Conservation (phyloP, 345 rosid genomes). For the Camelina hispida region DNA sequence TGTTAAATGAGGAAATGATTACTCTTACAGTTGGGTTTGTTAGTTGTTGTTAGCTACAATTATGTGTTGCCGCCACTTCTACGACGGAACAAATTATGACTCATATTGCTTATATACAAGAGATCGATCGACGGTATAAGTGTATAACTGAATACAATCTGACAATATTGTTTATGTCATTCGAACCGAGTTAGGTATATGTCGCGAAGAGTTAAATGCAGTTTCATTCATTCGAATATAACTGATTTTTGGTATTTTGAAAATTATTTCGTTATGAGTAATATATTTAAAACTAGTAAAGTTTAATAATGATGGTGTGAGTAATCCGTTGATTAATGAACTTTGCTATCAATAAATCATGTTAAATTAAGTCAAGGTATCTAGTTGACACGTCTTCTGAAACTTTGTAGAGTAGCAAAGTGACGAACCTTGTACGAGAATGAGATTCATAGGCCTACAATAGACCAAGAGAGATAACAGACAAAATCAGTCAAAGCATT, state of each 20-base stretch:
- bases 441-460: conserved; percentile 2
- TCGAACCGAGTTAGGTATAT: not conserved
- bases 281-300: not conserved
- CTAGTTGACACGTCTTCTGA: conserved; percentile 11
- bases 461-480: conserved; percentile 20
- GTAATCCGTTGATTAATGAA: not conserved
- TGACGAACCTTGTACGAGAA: conserved; percentile 19
- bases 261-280: not conserved
- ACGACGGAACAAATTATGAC: not conserved
- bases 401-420: conserved; percentile 5
- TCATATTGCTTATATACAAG: not conserved
- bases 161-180: not conserved
- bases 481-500: conserved; percentile 16
- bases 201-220: not conserved
- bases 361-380: not conserved
- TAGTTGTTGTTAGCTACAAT: conserved; percentile 19
- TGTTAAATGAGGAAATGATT: conserved; percentile 23
- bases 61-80: conserved; percentile 7
- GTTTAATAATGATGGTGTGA: not conserved
- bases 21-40: not conserved
- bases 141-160: not conserved
- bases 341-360: not conserved
- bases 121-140: not conserved
- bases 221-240: no score
- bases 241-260: not conserved